A percentile compares a stretch with the other conserved stretches of the same genome.
Evolutionary conservation across 768 basidiomycete genomes (phyloP).

Genomic region (Pleurotus djamor): DNA sequence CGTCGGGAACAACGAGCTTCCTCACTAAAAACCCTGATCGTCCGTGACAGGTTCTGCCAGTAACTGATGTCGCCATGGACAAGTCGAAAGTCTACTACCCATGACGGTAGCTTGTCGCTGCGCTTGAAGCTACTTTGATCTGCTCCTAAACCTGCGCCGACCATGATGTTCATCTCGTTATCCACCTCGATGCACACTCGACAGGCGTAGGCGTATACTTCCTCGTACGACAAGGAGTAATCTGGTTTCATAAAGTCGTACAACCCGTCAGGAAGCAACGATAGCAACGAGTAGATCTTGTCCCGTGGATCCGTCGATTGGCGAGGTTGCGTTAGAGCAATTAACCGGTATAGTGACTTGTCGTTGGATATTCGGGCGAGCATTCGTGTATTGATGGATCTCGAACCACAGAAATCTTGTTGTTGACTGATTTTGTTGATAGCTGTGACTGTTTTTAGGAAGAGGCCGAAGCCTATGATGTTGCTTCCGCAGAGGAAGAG

Average conservation of each 20-base stretch:
- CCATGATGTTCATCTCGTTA: not conserved
- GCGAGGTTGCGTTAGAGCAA: not conserved
- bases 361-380: not conserved
- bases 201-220: not conserved
- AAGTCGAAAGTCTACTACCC: not conserved
- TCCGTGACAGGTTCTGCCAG: not conserved
- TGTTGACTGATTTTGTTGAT: not conserved
- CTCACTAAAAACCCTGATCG: not conserved
- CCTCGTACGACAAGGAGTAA: not conserved
- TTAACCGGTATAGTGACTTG: not conserved
- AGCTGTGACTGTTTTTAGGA: not conserved
- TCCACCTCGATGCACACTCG: slow-evolving; percentile 1
- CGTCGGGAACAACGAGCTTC: not conserved
- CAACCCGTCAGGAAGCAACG: not conserved
- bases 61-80: not conserved
- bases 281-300: not conserved
- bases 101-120: not conserved
- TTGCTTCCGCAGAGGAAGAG: not conserved
- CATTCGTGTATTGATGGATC: not conserved
- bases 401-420: not conserved
- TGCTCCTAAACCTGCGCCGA: not conserved
- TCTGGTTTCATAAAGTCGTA: not conserved
- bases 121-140: not conserved
- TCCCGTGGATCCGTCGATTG: not conserved
- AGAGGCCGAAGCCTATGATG: not conserved